Percentiles rank a stretch among this genome's conserved stretches.
These are phyloP conservation scores for Leccinum ochraceum DNA, from an alignment of 768 basidiomycete genomes.

Conservation along the genomic window DNA sequence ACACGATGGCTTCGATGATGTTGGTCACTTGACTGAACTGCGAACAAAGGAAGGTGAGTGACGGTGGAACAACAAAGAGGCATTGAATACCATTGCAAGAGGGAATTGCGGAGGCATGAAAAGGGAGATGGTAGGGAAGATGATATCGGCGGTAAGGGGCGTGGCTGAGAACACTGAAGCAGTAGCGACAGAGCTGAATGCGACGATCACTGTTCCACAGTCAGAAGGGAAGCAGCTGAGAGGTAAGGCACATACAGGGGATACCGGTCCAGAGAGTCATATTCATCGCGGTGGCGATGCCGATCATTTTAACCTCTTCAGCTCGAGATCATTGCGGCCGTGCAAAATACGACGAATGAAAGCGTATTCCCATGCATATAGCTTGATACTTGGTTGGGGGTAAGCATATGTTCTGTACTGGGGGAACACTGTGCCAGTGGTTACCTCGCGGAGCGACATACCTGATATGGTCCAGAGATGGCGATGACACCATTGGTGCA, in stretches of 20 bases:
- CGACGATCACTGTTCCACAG: conserved; percentile 55
- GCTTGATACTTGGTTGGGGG: conserved; percentile 66
- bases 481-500: conserved; percentile 83
- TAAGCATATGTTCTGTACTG: not conserved
- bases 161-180: conserved; percentile 60
- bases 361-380: conserved; percentile 94
- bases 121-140: conserved; percentile 93
- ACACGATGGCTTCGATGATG: conserved; percentile 85
- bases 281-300: conserved; percentile 67
- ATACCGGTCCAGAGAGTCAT: conserved; percentile 67
- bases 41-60: conserved; percentile 2
- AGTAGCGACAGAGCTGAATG: conserved; percentile 79
- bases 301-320: conserved; percentile 82
- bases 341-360: conserved; percentile 79
- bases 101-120: conserved; percentile 90
- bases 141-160: conserved; percentile 85
- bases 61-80: not conserved
- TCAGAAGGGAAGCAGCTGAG: not conserved
- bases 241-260: conserved; percentile 40
- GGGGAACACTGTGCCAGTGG: not conserved
- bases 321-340: conserved; percentile 79
- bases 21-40: conserved; percentile 75
- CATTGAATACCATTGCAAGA: conserved; percentile 65
- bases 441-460: conserved; percentile 50
- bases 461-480: conserved; percentile 86